A percentile compares a stretch with the other conserved stretches of the same genome.
phyloP scores from a whole-genome alignment of 2,329 filamentous ascomycete genomes.

The Sclerotinia sclerotiorum region DNA sequence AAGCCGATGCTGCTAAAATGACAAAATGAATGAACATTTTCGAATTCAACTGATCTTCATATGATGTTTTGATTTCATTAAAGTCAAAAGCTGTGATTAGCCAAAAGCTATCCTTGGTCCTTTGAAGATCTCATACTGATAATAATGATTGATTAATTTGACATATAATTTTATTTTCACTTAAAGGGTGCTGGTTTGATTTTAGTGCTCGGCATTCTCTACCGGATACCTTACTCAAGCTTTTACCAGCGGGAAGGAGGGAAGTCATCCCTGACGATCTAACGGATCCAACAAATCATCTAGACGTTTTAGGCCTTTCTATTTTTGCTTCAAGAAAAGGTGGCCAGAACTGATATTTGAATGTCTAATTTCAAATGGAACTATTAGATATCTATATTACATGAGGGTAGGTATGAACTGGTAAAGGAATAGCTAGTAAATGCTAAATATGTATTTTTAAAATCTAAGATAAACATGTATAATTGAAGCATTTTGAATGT shows the following conservation, averaged over 20 bases:
- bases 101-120: no score
- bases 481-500: no score
- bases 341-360: background rate
- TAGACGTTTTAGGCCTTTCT: background rate
- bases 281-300: background rate
- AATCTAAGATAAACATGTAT: no score
- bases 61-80: background rate
- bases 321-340: background rate
- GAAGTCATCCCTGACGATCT: conserved; percentile 14
- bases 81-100: background rate
- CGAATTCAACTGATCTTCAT: background rate
- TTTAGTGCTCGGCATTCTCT: background rate
- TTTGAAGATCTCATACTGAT: no score
- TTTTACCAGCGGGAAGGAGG: background rate
- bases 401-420: background rate
- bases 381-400: background rate
- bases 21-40: background rate
- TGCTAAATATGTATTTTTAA: no score
- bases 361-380: background rate
- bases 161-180: no score
- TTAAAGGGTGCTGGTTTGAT: background rate
- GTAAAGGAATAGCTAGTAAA: background rate
- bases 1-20: background rate
- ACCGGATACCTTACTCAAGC: background rate
- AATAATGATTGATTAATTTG: background rate